Evolutionary conservation across 2,329 filamentous ascomycete genomes (phyloP).

Genomic region (Bipolaris cookei): DNA sequence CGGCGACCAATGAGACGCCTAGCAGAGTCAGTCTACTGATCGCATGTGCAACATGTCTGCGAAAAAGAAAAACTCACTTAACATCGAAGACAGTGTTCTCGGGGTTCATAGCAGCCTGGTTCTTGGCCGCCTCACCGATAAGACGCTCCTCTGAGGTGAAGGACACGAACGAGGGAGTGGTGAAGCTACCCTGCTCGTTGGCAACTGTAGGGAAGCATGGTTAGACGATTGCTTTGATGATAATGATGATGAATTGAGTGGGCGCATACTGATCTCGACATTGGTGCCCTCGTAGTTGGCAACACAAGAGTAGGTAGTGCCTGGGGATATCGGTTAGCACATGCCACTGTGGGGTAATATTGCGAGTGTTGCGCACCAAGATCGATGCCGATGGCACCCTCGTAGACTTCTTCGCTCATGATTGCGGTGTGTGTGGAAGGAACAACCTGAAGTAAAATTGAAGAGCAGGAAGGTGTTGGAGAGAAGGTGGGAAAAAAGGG

Average conservation of each 20-base stretch:
- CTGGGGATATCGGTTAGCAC: constrained; percentile 58
- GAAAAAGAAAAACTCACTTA: constrained; percentile 71
- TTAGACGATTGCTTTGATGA: constrained; percentile 26
- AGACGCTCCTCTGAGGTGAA: constrained; percentile 99
- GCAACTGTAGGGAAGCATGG: constrained; percentile 65
- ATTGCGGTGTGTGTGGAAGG: constrained; percentile 53
- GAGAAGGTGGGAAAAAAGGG: constrained; percentile 38
- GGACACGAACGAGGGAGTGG: constrained; percentile 97
- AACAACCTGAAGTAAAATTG: constrained; percentile 36
- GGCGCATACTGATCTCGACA: constrained; percentile 89
- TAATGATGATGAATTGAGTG: constrained; percentile 3
- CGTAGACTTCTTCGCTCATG: constrained; percentile 98
- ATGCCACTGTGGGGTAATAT: constrained; percentile 38
- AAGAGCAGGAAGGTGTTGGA: constrained; percentile 40
- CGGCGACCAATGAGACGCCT: constrained; percentile 97
- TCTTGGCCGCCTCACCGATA: constrained; percentile 99
- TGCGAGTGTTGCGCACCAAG: constrained; percentile 68
- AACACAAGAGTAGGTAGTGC: constrained; percentile 99
- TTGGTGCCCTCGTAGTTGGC: constrained; percentile 99
- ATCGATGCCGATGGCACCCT: constrained; percentile 99
- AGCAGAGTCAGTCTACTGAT: constrained; percentile 39
- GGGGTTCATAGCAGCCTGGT: constrained; percentile 99
- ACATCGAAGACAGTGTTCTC: constrained; percentile 98
- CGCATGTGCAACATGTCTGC: background rate
- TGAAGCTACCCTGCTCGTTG: constrained; percentile 99